Conservation (phyloP, 768 basidiomycete genomes). For the Amanita molliuscula region DNA sequence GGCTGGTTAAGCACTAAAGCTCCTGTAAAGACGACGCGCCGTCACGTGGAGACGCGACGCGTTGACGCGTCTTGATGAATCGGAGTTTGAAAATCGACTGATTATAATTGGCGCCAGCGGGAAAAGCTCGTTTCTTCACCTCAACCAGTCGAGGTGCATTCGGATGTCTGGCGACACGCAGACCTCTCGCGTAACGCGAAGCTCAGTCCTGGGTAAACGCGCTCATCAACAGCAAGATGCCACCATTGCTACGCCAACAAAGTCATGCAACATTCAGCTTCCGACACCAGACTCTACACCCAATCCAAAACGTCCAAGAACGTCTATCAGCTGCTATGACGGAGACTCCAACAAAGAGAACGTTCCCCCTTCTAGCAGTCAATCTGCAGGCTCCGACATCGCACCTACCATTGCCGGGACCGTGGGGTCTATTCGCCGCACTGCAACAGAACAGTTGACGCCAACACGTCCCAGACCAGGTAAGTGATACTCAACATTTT, state of each 20-base stretch:
- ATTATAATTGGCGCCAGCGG: slow-evolving; percentile 12
- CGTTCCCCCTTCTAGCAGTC: slow-evolving; percentile 47
- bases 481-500: slow-evolving; percentile 19
- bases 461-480: slow-evolving; percentile 36
- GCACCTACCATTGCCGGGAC: slow-evolving; percentile 27
- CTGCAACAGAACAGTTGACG: slow-evolving; percentile 24
- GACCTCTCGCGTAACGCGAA: slow-evolving; percentile 29
- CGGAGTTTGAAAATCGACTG: slow-evolving; percentile 25
- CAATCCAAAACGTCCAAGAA: slow-evolving; percentile 53
- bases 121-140: slow-evolving; percentile 4
- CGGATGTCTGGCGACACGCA: slow-evolving; percentile 22
- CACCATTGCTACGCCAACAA: slow-evolving; percentile 14
- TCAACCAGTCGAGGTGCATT: slow-evolving; percentile 5
- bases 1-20: not conserved
- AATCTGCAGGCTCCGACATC: slow-evolving; percentile 22
- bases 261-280: slow-evolving; percentile 26
- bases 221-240: slow-evolving; percentile 27
- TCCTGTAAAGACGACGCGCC: not conserved
- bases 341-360: slow-evolving; percentile 71
- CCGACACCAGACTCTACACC: slow-evolving; percentile 57
- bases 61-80: slow-evolving; percentile 27
- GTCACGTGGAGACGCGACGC: slow-evolving; percentile 28
- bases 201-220: slow-evolving; percentile 44
- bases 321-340: slow-evolving; percentile 31
- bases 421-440: slow-evolving; percentile 28